Evolutionary conservation across 371 early-diverging fungal genomes (phyloP).

Genomic region (Mortierella sp.): DNA sequence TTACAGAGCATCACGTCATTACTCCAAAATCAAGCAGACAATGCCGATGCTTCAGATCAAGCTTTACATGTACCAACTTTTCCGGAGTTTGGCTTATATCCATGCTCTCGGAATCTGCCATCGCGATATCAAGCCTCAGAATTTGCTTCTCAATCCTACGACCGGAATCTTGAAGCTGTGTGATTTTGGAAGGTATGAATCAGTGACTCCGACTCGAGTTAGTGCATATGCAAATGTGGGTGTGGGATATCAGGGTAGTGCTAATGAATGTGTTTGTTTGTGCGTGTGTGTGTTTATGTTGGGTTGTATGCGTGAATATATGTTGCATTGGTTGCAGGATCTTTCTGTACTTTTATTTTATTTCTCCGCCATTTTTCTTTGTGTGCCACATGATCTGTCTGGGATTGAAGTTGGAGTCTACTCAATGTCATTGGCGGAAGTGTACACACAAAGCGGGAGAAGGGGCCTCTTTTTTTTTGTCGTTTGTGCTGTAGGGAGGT

Average conservation of each 20-base stretch:
- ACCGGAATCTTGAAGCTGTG: conserved; percentile 96
- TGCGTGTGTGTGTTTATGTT: no score
- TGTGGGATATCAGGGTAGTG: background rate
- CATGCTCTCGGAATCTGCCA: conserved; percentile 95
- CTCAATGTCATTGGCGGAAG: conserved; percentile 21
- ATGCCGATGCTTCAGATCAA: conserved; percentile 95
- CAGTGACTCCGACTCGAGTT: background rate
- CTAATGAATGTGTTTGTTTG: background rate
- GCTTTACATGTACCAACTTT: conserved; percentile 97
- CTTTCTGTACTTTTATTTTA: background rate
- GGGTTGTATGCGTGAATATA: background rate
- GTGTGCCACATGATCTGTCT: conserved; percentile 34
- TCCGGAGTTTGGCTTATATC: conserved; percentile 95
- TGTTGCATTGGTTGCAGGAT: conserved; percentile 1
- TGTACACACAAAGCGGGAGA: conserved; percentile 9
- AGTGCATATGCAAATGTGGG: background rate
- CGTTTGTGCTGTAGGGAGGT: background rate
- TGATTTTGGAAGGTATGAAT: conserved; percentile 94
- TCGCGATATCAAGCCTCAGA: conserved; percentile 99
- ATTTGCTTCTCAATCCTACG: conserved; percentile 92
- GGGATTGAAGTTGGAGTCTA: conserved; percentile 19
- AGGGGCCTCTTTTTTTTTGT: conserved; percentile 4
- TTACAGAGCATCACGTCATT: conserved; percentile 89
- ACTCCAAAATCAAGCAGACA: conserved; percentile 89
- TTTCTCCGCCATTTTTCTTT: conserved; percentile 18